phyloP scores from a whole-genome alignment of 2,329 filamentous ascomycete species.

The Calonectria ilicicola region DNA sequence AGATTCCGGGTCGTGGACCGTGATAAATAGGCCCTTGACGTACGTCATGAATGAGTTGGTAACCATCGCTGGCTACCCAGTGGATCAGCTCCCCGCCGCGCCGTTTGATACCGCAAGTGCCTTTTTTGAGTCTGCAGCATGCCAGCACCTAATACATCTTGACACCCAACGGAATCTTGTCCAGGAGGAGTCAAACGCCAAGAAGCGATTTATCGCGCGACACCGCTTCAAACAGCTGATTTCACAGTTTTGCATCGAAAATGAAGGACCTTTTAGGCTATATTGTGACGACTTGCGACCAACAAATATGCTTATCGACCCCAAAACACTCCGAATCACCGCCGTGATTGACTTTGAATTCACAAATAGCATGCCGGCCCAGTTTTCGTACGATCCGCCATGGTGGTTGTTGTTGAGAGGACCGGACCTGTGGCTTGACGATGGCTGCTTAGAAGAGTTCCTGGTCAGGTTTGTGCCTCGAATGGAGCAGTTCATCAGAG shows the following conservation, averaged over 20 bases:
- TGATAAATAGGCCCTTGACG: slow-evolving; percentile 50
- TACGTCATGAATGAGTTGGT: slow-evolving; percentile 54
- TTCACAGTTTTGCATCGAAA: slow-evolving; percentile 42
- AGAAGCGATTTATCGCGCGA: slow-evolving; percentile 48
- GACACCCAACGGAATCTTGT: slow-evolving; percentile 48
- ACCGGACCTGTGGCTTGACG: slow-evolving; percentile 40
- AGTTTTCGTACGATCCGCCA: slow-evolving; percentile 52
- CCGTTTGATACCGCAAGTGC: slow-evolving; percentile 46
- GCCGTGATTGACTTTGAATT: slow-evolving; percentile 55
- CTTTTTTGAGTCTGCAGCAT: slow-evolving; percentile 45
- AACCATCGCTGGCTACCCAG: slow-evolving; percentile 46
- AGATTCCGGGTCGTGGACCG: slow-evolving; percentile 41
- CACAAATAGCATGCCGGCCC: slow-evolving; percentile 53
- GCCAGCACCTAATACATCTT: slow-evolving; percentile 43
- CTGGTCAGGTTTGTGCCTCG: slow-evolving; percentile 44
- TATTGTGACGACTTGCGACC: slow-evolving; percentile 55
- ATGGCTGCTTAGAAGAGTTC: slow-evolving; percentile 36
- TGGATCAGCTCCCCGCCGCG: slow-evolving; percentile 41
- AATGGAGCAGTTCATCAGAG: slow-evolving; percentile 52
- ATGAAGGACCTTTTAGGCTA: slow-evolving; percentile 50
- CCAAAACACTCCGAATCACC: slow-evolving; percentile 48
- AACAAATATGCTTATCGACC: slow-evolving; percentile 53
- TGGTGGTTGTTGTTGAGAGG: slow-evolving; percentile 53
- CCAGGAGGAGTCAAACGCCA: slow-evolving; percentile 40
- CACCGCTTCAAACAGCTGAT: slow-evolving; percentile 48